Percentiles rank a stretch among this genome's conserved stretches.
Evolutionary conservation across 2,329 filamentous ascomycete genomes (phyloP).

Genomic region (Aspergillus proliferans): DNA sequence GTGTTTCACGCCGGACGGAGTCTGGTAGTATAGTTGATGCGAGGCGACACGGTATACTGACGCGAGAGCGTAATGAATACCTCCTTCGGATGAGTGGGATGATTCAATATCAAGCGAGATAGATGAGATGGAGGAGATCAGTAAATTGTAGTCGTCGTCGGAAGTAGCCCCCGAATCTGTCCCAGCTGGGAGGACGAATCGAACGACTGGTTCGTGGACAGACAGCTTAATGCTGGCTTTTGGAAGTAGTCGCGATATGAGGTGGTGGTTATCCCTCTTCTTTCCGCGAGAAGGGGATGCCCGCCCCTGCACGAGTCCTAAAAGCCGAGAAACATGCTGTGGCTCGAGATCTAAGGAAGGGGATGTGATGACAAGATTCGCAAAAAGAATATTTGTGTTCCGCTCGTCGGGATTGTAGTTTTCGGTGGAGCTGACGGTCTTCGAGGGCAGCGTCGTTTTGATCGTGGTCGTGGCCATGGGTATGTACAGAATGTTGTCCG

Average conservation of each 20-base stretch:
- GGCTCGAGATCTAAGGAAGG: constrained; percentile 91
- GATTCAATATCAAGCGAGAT: constrained; percentile 90
- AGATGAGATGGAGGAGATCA: constrained; percentile 92
- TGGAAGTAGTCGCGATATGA: constrained; percentile 85
- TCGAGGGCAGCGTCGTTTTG: constrained; percentile 88
- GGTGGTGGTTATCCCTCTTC: constrained; percentile 49
- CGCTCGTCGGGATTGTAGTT: constrained; percentile 69
- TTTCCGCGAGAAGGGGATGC: constrained; percentile 35
- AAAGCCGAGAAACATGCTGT: constrained; percentile 77
- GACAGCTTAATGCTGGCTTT: constrained; percentile 94
- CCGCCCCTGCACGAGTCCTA: constrained; percentile 64
- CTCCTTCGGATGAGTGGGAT: constrained; percentile 79
- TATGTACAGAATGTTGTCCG: constrained; percentile 83
- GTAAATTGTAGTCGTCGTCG: constrained; percentile 85
- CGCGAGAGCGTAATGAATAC: constrained; percentile 78
- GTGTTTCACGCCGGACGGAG: constrained; percentile 71
- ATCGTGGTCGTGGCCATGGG: constrained; percentile 96
- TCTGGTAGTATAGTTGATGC: constrained; percentile 92
- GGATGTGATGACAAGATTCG: constrained; percentile 92
- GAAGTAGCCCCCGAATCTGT: constrained; percentile 51
- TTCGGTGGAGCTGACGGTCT: constrained; percentile 75
- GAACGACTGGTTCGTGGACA: constrained; percentile 89
- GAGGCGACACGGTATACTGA: constrained; percentile 77
- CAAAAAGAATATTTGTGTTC: constrained; percentile 93
- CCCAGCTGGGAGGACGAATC: constrained; percentile 79